Evolutionary conservation across 768 basidiomycete genomes (phyloP).

Genomic region (Panellus pusillus): DNA sequence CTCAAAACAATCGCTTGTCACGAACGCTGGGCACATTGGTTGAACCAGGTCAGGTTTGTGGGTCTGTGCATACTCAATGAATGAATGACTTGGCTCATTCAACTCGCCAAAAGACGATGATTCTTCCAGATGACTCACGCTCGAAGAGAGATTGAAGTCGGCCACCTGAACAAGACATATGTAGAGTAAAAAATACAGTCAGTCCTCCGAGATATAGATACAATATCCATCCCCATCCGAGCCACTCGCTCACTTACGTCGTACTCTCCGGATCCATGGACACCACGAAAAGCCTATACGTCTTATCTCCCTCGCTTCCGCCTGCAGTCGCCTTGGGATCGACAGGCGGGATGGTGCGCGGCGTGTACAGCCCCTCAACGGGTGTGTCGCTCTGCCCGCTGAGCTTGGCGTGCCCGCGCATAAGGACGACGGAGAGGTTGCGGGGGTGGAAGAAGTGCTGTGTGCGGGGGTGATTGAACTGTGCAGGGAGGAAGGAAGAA

Average conservation of each 20-base stretch:
- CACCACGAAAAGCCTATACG: conserved; percentile 18
- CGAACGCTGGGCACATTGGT: too few species aligned
- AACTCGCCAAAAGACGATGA: too few species aligned
- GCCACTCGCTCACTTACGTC: too few species aligned
- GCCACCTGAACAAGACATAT: too few species aligned
- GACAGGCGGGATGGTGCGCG: conserved; percentile 16
- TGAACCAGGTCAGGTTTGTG: too few species aligned
- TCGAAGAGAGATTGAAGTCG: too few species aligned
- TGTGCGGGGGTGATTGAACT: not conserved
- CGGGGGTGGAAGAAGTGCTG: conserved; percentile 53
- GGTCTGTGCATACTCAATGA: too few species aligned
- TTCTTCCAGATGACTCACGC: too few species aligned
- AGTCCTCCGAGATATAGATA: not conserved
- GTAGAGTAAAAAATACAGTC: too few species aligned
- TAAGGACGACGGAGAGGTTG: conserved; percentile 42
- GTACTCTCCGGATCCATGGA: conserved; percentile 4
- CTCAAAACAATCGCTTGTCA: too few species aligned
- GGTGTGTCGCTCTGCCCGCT: conserved; percentile 24
- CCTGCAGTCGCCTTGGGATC: not conserved
- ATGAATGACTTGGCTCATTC: too few species aligned
- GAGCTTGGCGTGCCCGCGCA: conserved; percentile 27
- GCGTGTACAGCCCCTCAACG: conserved; percentile 16
- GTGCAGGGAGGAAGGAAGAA: not conserved
- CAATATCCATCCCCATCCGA: not conserved
- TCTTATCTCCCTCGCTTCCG: conserved; percentile 3